Conservation (phyloP, 2,329 filamentous ascomycete species). For the Penicillium paneum region DNA sequence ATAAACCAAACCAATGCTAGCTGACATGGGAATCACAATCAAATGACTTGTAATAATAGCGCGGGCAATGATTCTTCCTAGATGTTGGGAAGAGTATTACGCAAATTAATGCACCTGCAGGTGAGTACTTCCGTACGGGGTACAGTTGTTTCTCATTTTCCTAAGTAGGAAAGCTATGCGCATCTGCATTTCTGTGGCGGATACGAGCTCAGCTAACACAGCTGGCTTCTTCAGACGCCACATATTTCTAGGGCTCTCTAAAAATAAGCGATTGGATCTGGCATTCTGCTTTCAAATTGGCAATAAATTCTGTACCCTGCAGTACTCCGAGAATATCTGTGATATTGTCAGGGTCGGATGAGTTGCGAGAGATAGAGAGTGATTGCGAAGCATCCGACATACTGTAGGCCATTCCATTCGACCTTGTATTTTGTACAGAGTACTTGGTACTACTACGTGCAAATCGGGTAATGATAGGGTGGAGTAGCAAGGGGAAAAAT, state of each 20-base stretch:
- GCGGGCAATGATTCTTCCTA: too few relatives aligned
- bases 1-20: neutral
- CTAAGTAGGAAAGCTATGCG: neutral
- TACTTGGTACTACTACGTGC: constrained; percentile 18
- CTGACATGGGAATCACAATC: neutral
- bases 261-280: neutral
- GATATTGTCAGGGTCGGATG: constrained; percentile 42
- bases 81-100: neutral
- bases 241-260: neutral
- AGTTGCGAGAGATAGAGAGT: constrained; percentile 46
- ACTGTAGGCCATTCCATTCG: constrained; percentile 38
- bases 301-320: constrained; percentile 20
- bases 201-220: neutral
- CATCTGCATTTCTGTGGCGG: neutral
- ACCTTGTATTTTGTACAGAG: constrained; percentile 23
- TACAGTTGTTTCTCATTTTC: neutral
- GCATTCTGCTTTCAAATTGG: neutral
- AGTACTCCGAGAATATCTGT: constrained; percentile 42
- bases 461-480: constrained; percentile 11
- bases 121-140: neutral
- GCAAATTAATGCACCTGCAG: neutral
- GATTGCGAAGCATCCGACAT: constrained; percentile 46
- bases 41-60: too few relatives aligned
- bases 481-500: constrained; percentile 17
- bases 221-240: neutral